These are phyloP conservation scores for Monilinia laxa DNA, from an alignment of 2,329 filamentous ascomycete genomes.

Conservation along the genomic window DNA sequence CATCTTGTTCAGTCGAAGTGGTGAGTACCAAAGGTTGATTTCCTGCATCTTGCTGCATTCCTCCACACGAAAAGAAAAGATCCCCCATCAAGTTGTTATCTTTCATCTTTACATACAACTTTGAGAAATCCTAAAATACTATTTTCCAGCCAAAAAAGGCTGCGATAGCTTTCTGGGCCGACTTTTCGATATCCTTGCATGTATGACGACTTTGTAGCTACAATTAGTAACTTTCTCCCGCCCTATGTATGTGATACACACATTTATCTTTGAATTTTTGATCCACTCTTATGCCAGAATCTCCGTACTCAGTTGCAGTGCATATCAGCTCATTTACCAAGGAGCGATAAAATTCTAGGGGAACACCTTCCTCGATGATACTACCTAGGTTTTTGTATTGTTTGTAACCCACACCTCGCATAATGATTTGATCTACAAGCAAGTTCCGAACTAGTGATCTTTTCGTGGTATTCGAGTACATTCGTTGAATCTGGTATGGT, in stretches of 20 bases:
- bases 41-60: too few relatives aligned
- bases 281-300: background rate
- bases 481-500: background rate
- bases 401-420: rapidly evolving
- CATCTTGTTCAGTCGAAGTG: too few relatives aligned
- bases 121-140: too few relatives aligned
- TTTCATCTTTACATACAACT: too few relatives aligned
- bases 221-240: background rate
- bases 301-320: background rate
- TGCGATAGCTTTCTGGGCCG: too few relatives aligned
- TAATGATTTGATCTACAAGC: background rate
- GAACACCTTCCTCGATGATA: background rate
- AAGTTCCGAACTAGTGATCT: background rate
- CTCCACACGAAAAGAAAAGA: too few relatives aligned
- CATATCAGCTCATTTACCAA: background rate
- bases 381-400: background rate
- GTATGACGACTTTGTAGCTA: background rate
- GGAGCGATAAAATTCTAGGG: background rate
- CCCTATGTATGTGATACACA: background rate
- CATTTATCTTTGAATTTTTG: rapidly evolving
- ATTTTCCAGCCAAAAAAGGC: too few relatives aligned
- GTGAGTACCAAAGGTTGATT: too few relatives aligned
- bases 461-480: background rate
- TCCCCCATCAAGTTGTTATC: too few relatives aligned
- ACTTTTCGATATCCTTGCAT: background rate